A percentile compares a stretch with the other conserved stretches of the same genome.
Conservation (phyloP, 2,329 filamentous ascomycete genomes). For the Tympanopsis confertula region DNA sequence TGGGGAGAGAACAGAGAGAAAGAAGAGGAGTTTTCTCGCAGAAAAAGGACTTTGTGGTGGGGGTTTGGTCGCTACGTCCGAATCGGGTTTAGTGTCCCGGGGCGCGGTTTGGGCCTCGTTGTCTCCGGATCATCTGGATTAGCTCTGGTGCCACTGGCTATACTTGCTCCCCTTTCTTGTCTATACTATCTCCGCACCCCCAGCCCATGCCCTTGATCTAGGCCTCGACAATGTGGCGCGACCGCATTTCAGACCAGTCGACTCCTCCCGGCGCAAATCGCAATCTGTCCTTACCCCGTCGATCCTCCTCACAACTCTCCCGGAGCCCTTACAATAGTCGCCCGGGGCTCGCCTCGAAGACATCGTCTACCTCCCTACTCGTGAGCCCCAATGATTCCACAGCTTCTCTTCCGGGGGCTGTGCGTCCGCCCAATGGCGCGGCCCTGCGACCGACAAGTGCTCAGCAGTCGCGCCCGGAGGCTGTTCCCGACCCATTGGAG, state of each 20-base stretch:
- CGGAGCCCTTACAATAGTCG: conserved; percentile 60
- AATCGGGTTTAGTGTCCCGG: not conserved
- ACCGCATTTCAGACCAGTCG: conserved; percentile 67
- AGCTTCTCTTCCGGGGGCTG: conserved; percentile 58
- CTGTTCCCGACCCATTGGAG: conserved; percentile 58
- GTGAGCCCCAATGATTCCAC: conserved; percentile 68
- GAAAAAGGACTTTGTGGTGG: not conserved
- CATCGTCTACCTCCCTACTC: conserved; percentile 57
- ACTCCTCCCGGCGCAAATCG: conserved; percentile 41
- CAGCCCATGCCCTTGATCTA: too few relatives aligned
- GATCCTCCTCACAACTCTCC: conserved; percentile 56
- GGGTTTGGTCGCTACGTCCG: not conserved
- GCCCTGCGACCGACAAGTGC: conserved; percentile 47
- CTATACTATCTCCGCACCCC: too few relatives aligned
- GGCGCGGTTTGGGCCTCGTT: too few relatives aligned
- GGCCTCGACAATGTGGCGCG: conserved; percentile 79
- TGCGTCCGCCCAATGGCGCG: conserved; percentile 56
- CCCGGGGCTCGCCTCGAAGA: conserved; percentile 55
- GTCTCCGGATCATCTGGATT: too few relatives aligned
- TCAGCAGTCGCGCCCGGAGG: conserved; percentile 15
- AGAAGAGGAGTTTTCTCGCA: not conserved
- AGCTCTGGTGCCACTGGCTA: too few relatives aligned
- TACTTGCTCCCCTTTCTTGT: too few relatives aligned
- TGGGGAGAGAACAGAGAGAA: not conserved
- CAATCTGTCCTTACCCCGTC: conserved; percentile 59